Evolutionary conservation across 768 basidiomycete species (phyloP), one percentile per base, ranked within the genome.

Genomic region (Cubamyces sp.): DNA sequence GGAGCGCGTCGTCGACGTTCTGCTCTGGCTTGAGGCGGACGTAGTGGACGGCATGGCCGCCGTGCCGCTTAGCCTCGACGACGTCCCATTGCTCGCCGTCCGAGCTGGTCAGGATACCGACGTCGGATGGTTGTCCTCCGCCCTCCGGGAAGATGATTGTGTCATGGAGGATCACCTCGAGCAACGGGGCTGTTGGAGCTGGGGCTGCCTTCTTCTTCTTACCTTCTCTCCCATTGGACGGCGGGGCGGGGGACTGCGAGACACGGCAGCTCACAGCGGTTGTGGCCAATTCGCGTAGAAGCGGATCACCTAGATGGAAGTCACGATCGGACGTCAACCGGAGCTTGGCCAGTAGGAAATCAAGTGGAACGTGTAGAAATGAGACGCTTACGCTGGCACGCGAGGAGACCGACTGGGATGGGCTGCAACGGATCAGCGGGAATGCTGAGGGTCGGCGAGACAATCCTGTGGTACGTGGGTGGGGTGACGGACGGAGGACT

Each of bases 141-240:
- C 90, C 91, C 74, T 92, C 91, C 0, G 92, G 91, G 71, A 92
- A 93, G 49, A 92, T 82, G 14, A 90, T 81, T 0, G 90, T 92
- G 70, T 93, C 92, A 54, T 88, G 86, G 47, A 92, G 75, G 53
- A 87, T 78, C 8, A 93, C 76, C 67, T 91, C 87, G 49, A 90
- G 79, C 18, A 87, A 73, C 3, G 85, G 80, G 39, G 74, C 74
- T n/a, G 74, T 70, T 16, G 83, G 80, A 25, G 82, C 70, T 16
- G 80, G 70, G 14, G 83, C 81, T n/a, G 83, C 77, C 70, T 87
- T 88, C 54, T 74, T 74, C 55, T 84, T 82, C 76, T 85, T 69
- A 78, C 74, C 68, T 55, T 70, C 60, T 64, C 71, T 76, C 14
- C 74, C 71, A 42, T 62, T 66, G 18, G 69, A 62, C 9, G 77